Conservation (phyloP, 352 stramenopile species). For the Globisporangium radiosum region DNA sequence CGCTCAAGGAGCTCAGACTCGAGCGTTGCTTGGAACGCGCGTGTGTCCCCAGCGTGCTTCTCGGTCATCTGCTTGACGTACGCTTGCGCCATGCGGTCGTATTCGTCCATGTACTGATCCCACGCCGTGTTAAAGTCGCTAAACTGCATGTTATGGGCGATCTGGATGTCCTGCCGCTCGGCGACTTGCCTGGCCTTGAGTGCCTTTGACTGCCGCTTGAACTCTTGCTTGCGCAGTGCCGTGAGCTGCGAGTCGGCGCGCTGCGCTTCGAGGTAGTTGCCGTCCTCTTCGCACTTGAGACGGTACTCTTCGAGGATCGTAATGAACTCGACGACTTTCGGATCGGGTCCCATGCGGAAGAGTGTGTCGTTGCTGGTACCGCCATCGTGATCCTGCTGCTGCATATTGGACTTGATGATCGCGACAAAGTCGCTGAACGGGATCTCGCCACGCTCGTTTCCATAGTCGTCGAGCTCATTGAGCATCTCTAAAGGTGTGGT, state of each 20-base stretch:
- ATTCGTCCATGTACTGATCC: conserved; percentile 95
- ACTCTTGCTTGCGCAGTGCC: conserved; percentile 87
- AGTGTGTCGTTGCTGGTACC: conserved; percentile 33
- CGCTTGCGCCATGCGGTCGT: conserved; percentile 91
- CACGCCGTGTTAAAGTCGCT: conserved; percentile 91
- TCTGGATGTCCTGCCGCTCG: conserved; percentile 92
- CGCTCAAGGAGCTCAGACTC: conserved; percentile 83
- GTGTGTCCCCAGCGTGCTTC: conserved; percentile 81
- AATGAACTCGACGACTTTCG: conserved; percentile 93
- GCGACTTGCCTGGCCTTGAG: conserved; percentile 87
- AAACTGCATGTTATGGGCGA: conserved; percentile 94
- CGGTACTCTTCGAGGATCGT: conserved; percentile 92
- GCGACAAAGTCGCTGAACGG: conserved; percentile 61
- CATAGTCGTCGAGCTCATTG: conserved; percentile 59
- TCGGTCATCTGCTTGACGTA: conserved; percentile 94
- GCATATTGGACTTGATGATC: conserved; percentile 39
- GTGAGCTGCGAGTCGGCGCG: conserved; percentile 85
- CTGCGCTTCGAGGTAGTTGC: conserved; percentile 92
- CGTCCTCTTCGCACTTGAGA: conserved; percentile 91
- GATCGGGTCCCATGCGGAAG: conserved; percentile 63
- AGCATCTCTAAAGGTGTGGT: conserved; percentile 37
- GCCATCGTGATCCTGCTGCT: conserved; percentile 9
- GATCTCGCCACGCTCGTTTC: conserved; percentile 43
- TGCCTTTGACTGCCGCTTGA: conserved; percentile 88
- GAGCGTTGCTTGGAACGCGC: conserved; percentile 86